Evolutionary conservation across 75 land plant species (phyloP).

Genomic region (Picea glauca): DNA sequence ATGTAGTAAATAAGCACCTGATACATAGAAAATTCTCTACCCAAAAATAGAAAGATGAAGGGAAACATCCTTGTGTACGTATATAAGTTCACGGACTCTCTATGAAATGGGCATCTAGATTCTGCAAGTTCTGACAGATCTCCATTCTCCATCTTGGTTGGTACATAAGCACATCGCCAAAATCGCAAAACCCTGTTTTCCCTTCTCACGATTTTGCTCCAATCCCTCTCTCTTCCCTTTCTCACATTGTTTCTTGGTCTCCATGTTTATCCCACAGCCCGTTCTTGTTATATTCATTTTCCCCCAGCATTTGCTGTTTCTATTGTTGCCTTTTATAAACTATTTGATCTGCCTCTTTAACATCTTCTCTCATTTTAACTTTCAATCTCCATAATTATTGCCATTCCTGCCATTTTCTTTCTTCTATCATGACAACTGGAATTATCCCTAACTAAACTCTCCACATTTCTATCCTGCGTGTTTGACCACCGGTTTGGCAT

Average conservation of each 20-base stretch:
- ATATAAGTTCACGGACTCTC: not conserved
- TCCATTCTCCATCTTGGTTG: not conserved
- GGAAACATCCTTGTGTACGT: not conserved
- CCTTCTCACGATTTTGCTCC: not conserved
- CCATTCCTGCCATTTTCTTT: not conserved
- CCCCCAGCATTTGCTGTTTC: not conserved
- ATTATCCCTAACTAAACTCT: not conserved
- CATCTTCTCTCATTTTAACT: not conserved
- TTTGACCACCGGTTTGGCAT: not conserved
- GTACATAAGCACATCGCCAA: too few relatives aligned
- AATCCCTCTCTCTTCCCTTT: too few relatives aligned
- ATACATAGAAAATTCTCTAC: not conserved
- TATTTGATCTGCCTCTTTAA: not conserved
- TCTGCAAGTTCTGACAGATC: not conserved
- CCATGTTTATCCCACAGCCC: not conserved
- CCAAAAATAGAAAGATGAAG: not conserved
- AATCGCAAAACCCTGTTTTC: not conserved
- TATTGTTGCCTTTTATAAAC: not conserved
- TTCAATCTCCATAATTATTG: not conserved
- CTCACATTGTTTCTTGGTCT: conserved; percentile 1
- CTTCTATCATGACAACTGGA: not conserved
- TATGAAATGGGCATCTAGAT: too few relatives aligned
- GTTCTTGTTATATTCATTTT: not conserved
- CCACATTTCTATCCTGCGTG: not conserved
- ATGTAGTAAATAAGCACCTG: too few relatives aligned